These are phyloP conservation scores for Fallopia convolvulus DNA, from an alignment of 148 eudicot species.

Conservation along the genomic window DNA sequence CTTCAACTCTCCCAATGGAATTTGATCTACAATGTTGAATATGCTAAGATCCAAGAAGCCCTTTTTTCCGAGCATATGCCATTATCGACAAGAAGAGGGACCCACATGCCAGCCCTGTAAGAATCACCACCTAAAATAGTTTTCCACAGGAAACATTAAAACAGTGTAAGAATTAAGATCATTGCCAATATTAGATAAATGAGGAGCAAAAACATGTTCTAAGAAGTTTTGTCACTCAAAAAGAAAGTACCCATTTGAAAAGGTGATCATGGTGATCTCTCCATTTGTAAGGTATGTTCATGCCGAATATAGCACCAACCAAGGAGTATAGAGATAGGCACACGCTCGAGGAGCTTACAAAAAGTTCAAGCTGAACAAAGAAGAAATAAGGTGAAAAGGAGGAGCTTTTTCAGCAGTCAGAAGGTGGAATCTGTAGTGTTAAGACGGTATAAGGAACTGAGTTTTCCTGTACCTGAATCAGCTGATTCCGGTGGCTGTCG, in stretches of 20 bases:
- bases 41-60: constrained; percentile 52
- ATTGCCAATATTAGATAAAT: background rate
- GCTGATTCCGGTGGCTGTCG: constrained; percentile 84
- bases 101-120: constrained; percentile 47
- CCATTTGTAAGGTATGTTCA: constrained; percentile 84
- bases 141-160: background rate
- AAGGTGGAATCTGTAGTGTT: background rate
- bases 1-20: background rate
- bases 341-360: constrained; percentile 68
- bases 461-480: constrained; percentile 56
- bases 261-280: constrained; percentile 48
- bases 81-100: constrained; percentile 49
- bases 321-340: constrained; percentile 69
- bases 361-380: constrained; percentile 64
- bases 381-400: background rate
- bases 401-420: background rate
- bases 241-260: constrained; percentile 62
- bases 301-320: constrained; percentile 77
- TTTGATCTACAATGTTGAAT: background rate
- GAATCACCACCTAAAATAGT: constrained; percentile 49
- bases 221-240: background rate
- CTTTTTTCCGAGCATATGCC: constrained; percentile 66
- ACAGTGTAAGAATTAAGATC: background rate
- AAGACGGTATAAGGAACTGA: background rate
- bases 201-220: background rate